phyloP scores from a whole-genome alignment of 2,329 filamentous ascomycete genomes.

The Coniochaeta sp. region DNA sequence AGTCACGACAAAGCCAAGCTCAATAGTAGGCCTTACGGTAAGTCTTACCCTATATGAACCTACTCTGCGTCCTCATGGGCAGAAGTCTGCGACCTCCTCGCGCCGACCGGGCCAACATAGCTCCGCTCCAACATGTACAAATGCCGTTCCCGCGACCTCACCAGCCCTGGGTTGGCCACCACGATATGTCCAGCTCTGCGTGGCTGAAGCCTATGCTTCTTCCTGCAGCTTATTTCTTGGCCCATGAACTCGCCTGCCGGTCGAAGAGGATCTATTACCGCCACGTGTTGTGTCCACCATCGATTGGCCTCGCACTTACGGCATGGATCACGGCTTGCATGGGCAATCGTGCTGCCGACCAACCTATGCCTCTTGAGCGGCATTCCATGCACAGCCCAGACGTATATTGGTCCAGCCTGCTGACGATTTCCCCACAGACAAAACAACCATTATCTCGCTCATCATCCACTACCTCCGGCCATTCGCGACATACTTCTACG shows the following conservation, averaged over 20 bases:
- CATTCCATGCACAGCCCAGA: too few relatives aligned
- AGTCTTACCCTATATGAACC: background rate
- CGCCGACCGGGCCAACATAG: too few relatives aligned
- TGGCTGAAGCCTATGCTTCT: background rate
- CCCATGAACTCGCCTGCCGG: background rate
- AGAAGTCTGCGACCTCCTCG: too few relatives aligned
- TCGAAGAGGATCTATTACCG: too few relatives aligned
- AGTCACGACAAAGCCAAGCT: constrained; percentile 3
- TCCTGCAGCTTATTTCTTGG: background rate
- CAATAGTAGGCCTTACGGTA: background rate
- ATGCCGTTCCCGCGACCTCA: background rate
- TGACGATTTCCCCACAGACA: background rate
- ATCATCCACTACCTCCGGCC: constrained; percentile 31
- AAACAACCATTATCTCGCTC: constrained; percentile 5
- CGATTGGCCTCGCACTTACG: too few relatives aligned
- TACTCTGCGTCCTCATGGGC: too few relatives aligned
- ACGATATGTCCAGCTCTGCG: background rate
- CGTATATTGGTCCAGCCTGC: background rate
- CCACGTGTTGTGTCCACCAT: too few relatives aligned
- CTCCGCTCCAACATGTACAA: too few relatives aligned
- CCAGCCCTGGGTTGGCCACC: background rate
- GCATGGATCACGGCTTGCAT: too few relatives aligned
- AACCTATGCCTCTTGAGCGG: too few relatives aligned
- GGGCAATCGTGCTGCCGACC: too few relatives aligned
- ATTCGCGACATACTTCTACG: constrained; percentile 34